Base-by-base conservation (phyloP, 371 early-diverging fungal species). In the Haplosporangium sp. region DNA sequence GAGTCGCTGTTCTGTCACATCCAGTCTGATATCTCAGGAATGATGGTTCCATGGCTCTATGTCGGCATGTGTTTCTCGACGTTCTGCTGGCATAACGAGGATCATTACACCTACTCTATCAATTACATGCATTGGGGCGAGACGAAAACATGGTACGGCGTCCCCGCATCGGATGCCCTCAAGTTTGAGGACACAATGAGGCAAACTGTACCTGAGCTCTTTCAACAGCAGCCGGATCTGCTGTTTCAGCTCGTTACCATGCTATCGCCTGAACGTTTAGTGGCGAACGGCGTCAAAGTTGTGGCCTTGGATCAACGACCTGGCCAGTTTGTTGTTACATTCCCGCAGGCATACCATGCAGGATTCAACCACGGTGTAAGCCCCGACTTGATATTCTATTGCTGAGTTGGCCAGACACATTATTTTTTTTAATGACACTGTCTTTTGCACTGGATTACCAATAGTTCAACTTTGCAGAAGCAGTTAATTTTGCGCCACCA, bases 41-140 rank as follows among this genome's bases (percentile, higher is more conserved):
- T 98, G 94, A 97, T 94, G 93, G 89, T 93, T 7, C 99, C 99
- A 11, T 98, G 98, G 98, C 83, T 98, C 6, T 97, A 98, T 72
- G 93, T 97, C 10, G 99, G 99, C 41, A 96, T 96, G 96, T 91
- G 91, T 59, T 96, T 98, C 66, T 94, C 95, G 29, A 95, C 98
- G 5, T 97, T 98, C 70, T 97, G 98, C 80, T 98, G 99, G 99
- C 98, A 98, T 70, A 95, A 93, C 54, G 99, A 98, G 82, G 98
- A 98, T 72, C 97, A 98, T 81, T 96, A 92, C 81, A 95, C 95
- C 10, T 97, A 96, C 74, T 95, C 96, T 11, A 89, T 98, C 83
- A 98, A 98, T 81, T 98, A 98, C 82, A 90, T 93, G 87, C 98
- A 98, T 70, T 93, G 91, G 91, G 99, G 98, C 8, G 98, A 96